phyloP scores from a whole-genome alignment of 306 rosid species.

The Quercus engelmannii region DNA sequence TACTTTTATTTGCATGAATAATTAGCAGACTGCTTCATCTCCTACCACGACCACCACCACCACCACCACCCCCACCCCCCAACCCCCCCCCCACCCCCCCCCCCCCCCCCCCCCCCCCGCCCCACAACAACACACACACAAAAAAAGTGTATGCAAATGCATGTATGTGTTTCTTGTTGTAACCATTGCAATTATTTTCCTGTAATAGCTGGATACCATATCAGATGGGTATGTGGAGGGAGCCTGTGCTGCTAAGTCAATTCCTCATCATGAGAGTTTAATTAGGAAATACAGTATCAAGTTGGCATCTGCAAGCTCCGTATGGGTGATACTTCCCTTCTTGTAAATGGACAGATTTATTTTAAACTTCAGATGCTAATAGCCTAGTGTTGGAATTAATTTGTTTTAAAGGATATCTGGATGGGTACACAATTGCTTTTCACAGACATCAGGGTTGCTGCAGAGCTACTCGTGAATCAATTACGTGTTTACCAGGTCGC shows the following conservation, averaged over 20 bases:
- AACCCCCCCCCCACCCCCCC: no score
- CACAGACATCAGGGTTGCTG: constrained; percentile 45
- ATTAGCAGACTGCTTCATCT: no score
- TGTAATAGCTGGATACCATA: constrained; percentile 27
- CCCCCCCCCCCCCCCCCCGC: no score
- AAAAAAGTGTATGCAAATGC: background rate
- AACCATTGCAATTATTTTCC: background rate
- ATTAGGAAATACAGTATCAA: constrained; percentile 46
- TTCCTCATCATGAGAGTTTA: constrained; percentile 22
- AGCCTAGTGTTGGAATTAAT: constrained; percentile 6
- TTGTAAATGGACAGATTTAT: background rate
- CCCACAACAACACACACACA: no score
- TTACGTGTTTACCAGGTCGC: constrained; percentile 43
- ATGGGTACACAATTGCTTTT: constrained; percentile 65
- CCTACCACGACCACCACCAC: no score
- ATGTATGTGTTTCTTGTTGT: background rate
- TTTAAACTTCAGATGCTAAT: constrained; percentile 19
- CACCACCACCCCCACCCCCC: no score
- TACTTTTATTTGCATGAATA: no score
- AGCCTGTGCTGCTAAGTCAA: constrained; percentile 13
- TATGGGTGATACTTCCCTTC: constrained; percentile 32
- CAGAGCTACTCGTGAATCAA: constrained; percentile 42
- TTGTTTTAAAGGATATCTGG: constrained; percentile 48
- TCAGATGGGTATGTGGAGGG: background rate
- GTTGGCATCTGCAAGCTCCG: constrained; percentile 51